Conservation (phyloP, 352 stramenopile genomes). For the Globisporangium alternatum region DNA sequence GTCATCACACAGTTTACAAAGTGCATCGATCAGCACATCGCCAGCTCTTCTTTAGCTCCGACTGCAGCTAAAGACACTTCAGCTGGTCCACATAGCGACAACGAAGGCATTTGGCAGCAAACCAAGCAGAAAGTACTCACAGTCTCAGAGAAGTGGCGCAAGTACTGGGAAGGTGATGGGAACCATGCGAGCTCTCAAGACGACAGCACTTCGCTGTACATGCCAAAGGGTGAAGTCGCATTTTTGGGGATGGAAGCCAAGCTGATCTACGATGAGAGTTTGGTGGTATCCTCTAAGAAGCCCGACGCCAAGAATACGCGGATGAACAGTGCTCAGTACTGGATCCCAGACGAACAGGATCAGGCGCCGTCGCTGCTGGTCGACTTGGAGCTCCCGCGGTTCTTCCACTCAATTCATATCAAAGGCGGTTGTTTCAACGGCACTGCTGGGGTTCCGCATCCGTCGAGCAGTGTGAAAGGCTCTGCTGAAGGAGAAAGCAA, state of each 20-base stretch:
- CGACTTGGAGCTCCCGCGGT: conserved; percentile 68
- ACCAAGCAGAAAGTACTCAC: conserved; percentile 32
- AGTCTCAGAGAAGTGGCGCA: conserved; percentile 34
- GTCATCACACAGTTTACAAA: conserved; percentile 48
- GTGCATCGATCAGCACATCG: conserved; percentile 45
- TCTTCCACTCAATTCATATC: conserved; percentile 60
- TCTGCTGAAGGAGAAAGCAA: not conserved
- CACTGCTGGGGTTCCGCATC: conserved; percentile 12
- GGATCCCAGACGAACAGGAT: conserved; percentile 55
- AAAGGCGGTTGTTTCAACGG: conserved; percentile 44
- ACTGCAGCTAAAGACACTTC: not conserved
- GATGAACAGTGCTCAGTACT: conserved; percentile 58
- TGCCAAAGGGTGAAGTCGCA: conserved; percentile 48
- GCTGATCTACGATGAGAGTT: conserved; percentile 50
- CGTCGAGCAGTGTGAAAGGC: conserved; percentile 4
- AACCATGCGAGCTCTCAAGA: conserved; percentile 3
- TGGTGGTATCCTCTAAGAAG: conserved; percentile 54
- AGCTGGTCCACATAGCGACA: conserved; percentile 5
- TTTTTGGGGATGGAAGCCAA: conserved; percentile 61
- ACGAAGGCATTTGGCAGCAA: conserved; percentile 28
- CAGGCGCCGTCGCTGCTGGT: conserved; percentile 51
- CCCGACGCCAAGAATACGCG: conserved; percentile 55
- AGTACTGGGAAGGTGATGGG: conserved; percentile 16
- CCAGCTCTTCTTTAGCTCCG: conserved; percentile 4
- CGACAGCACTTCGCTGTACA: conserved; percentile 16